phyloP scores from a whole-genome alignment of 805 yeast genomes.

The Candida arabinofermentans region DNA sequence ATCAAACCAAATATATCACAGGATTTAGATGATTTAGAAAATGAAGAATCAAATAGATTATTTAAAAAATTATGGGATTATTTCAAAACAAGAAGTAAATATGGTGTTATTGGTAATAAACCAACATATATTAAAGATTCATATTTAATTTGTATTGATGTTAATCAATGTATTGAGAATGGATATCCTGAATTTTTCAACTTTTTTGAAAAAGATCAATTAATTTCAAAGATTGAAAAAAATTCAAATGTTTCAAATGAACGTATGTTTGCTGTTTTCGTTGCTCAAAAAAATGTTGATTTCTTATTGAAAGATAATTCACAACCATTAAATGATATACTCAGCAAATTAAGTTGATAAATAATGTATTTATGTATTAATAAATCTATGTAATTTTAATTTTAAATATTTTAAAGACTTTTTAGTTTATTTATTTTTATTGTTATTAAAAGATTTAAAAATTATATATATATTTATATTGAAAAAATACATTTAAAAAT shows the following conservation, averaged over 20 bases:
- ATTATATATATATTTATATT: not conserved
- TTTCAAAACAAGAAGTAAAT: conserved; percentile 42
- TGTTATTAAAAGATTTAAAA: not conserved
- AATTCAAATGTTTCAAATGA: conserved; percentile 9
- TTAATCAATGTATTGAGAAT: conserved; percentile 7
- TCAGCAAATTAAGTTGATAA: not conserved
- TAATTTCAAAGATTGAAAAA: conserved; percentile 5
- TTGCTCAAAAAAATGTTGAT: conserved; percentile 23
- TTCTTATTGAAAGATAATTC: conserved; percentile 3
- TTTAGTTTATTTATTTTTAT: not conserved
- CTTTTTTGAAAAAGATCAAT: conserved; percentile 17
- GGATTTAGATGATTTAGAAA: conserved; percentile 18
- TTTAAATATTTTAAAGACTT: not conserved
- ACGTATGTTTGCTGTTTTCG: conserved; percentile 26
- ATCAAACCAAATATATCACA: conserved; percentile 27
- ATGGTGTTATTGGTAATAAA: conserved; percentile 55
- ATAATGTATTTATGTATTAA: not conserved
- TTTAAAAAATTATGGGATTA: conserved; percentile 40
- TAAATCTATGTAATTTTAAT: no score
- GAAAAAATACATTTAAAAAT: not conserved
- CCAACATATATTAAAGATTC: conserved; percentile 58
- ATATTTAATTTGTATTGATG: conserved; percentile 41
- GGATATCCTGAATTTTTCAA: conserved; percentile 17
- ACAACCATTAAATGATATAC: not conserved
- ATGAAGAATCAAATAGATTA: conserved; percentile 21